Evolutionary conservation across 371 early-diverging fungal species (phyloP).

Genomic region (Rhizomucor miehei): DNA sequence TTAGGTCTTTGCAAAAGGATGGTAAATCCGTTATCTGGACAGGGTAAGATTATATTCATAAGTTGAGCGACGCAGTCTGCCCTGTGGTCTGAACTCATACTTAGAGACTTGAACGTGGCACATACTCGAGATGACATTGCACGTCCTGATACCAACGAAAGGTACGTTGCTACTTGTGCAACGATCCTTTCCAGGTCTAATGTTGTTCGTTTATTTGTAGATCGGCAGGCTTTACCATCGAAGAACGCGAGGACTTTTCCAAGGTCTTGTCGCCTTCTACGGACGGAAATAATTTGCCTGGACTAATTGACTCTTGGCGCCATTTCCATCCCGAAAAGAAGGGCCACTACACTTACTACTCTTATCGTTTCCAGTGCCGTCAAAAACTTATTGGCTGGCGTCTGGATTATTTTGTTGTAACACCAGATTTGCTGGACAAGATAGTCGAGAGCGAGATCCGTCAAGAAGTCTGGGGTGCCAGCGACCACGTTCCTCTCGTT

Average conservation of each 20-base stretch:
- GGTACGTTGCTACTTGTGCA: slow-evolving; percentile 31
- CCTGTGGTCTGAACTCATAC: not conserved
- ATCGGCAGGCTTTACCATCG: slow-evolving; percentile 83
- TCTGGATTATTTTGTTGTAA: slow-evolving; percentile 84
- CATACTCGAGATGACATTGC: slow-evolving; percentile 82
- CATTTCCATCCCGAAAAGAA: slow-evolving; percentile 64
- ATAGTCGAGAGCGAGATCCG: slow-evolving; percentile 70
- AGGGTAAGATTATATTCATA: slow-evolving; percentile 46
- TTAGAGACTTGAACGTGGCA: slow-evolving; percentile 85
- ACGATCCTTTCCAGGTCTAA: not conserved
- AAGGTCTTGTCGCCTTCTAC: slow-evolving; percentile 50
- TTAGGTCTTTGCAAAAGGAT: slow-evolving; percentile 64
- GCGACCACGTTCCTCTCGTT: slow-evolving; percentile 67
- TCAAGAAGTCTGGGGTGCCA: slow-evolving; percentile 83
- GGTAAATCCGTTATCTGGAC: slow-evolving; percentile 80
- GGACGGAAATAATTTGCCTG: slow-evolving; percentile 27
- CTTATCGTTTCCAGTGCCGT: slow-evolving; percentile 74
- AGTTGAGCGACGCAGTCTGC: too few species aligned
- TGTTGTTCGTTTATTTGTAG: slow-evolving; percentile 21
- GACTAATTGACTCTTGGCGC: slow-evolving; percentile 80
- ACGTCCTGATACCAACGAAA: slow-evolving; percentile 72
- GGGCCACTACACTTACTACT: slow-evolving; percentile 80
- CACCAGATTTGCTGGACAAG: slow-evolving; percentile 55
- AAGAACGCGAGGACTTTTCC: slow-evolving; percentile 79
- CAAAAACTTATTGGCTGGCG: slow-evolving; percentile 85